phyloP scores from a whole-genome alignment of 2,329 filamentous ascomycete genomes.

The Xylariaceae sp. region DNA sequence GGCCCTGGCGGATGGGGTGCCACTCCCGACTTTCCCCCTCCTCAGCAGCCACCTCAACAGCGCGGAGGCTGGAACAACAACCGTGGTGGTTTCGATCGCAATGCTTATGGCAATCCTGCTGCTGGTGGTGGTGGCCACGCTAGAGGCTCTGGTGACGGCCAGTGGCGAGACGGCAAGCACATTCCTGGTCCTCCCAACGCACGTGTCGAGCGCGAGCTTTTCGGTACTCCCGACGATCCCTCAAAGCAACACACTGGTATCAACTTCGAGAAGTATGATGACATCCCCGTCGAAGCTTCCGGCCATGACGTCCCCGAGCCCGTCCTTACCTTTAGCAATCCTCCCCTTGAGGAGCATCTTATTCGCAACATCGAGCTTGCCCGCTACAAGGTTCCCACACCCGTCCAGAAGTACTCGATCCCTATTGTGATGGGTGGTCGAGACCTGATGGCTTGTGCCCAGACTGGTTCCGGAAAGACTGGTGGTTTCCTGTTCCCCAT shows the following conservation, averaged over 20 bases:
- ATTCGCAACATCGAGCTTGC: slow-evolving; percentile 90
- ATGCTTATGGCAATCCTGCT: slow-evolving; percentile 55
- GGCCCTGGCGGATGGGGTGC: slow-evolving; percentile 21
- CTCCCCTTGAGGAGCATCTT: slow-evolving; percentile 91
- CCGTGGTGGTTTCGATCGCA: slow-evolving; percentile 45
- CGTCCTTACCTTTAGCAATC: slow-evolving; percentile 85
- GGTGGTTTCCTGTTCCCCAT: slow-evolving; percentile 99
- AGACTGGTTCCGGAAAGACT: slow-evolving; percentile 99
- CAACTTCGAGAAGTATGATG: slow-evolving; percentile 99
- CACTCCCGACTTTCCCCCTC: slow-evolving; percentile 34
- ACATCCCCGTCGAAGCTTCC: slow-evolving; percentile 97
- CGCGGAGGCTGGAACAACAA: slow-evolving; percentile 17
- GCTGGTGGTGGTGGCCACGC: slow-evolving; percentile 46
- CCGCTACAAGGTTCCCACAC: slow-evolving; percentile 91
- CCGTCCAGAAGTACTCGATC: slow-evolving; percentile 98
- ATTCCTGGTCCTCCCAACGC: slow-evolving; percentile 83
- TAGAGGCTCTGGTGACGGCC: slow-evolving; percentile 87
- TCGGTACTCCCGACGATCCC: slow-evolving; percentile 85
- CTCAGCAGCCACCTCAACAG: slow-evolving; percentile 20
- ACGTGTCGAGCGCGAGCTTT: slow-evolving; percentile 91
- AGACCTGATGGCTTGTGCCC: slow-evolving; percentile 98
- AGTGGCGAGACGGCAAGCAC: slow-evolving; percentile 97
- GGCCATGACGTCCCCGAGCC: slow-evolving; percentile 91
- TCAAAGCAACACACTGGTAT: slow-evolving; percentile 96
- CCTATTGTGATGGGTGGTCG: slow-evolving; percentile 97